Evolutionary conservation across 129 eudicot genomes (phyloP), one percentile per base, ranked within the genome.

Genomic region (Smallanthus sonchifolius): DNA sequence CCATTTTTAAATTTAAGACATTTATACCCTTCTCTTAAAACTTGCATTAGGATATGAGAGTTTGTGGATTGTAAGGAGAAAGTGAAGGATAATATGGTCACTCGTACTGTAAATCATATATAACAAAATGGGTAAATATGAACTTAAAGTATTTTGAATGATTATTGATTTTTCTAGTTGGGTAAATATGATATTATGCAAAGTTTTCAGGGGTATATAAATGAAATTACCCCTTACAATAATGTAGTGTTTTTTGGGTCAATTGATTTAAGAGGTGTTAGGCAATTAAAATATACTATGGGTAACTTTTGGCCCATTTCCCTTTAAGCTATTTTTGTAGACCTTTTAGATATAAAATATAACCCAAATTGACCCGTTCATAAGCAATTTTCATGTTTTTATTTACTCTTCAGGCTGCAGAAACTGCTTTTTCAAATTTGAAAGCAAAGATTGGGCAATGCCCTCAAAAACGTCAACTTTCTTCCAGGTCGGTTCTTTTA

Each of bases 361-460:
- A n/a, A 52, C 30, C 30, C 28, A 52, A 16, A 16, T 52, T 7
- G 28, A 16, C 59, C 57, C 63, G 10, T 30, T 60, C 5, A 59
- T 69, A 14, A 15, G 63, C 17, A 55, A 5, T 6, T 75, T 40
- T 69, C 40, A 5, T 62, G 73, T 69, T 34, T 9, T 75, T 30
- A n/a, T 55, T 34, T 34, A 34, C 43, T 40, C 64, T 62, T 17
- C 48, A 92, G 98, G 95, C 98, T 79, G 91, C 98, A 40, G 96
- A 87, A 65, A 75, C 70, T 42, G 95, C 96, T 75, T 89, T 92
- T 74, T 85, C 69, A 69, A 82, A 80, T 68, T 74, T 92, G 84
- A 84, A 78, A 71, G 72, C 88, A 68, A 87, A 70, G 83, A 86
- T 73, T 4, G 88, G 88, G 70, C 95, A 86, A 19, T 84, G 47